Conservation (phyloP, 2,329 filamentous ascomycete species). For the Aspergillus pseudonomiae region DNA sequence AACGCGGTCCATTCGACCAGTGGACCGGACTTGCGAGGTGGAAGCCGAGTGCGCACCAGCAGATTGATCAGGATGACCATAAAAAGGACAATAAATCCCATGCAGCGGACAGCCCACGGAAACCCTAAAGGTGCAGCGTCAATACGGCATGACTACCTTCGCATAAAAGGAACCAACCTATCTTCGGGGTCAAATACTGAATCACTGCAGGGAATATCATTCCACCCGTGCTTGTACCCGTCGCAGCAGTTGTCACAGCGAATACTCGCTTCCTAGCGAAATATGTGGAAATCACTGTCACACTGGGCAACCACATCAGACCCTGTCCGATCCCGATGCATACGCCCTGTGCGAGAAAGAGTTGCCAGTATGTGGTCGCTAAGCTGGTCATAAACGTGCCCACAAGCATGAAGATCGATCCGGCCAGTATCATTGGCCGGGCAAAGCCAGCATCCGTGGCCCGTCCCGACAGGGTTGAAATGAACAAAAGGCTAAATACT, state of each 20-base stretch:
- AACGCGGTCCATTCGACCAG: too few species aligned
- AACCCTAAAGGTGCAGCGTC: conserved; percentile 36
- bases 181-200: conserved; percentile 41
- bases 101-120: conserved; percentile 49
- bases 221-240: conserved; percentile 44
- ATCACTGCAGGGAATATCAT: conserved; percentile 49
- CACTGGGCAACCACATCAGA: conserved; percentile 42
- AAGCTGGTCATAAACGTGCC: conserved; percentile 51
- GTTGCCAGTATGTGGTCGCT: conserved; percentile 50
- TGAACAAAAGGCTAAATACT: too few species aligned
- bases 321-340: conserved; percentile 47
- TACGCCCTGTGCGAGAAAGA: conserved; percentile 52
- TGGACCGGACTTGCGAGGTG: too few species aligned
- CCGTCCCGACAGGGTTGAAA: too few species aligned
- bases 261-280: conserved; percentile 42
- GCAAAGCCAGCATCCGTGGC: too few species aligned
- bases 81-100: conserved; percentile 52
- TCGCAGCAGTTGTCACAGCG: conserved; percentile 41
- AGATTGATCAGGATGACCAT: conserved; percentile 31
- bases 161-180: conserved; percentile 19
- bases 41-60: conserved; percentile 48
- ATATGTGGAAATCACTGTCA: conserved; percentile 45
- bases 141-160: not conserved
- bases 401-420: too few species aligned
- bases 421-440: too few species aligned